A percentile compares a stretch with the other conserved stretches of the same genome.
Conservation (phyloP, 2,329 filamentous ascomycete genomes). For the Byssochlamys sp. region DNA sequence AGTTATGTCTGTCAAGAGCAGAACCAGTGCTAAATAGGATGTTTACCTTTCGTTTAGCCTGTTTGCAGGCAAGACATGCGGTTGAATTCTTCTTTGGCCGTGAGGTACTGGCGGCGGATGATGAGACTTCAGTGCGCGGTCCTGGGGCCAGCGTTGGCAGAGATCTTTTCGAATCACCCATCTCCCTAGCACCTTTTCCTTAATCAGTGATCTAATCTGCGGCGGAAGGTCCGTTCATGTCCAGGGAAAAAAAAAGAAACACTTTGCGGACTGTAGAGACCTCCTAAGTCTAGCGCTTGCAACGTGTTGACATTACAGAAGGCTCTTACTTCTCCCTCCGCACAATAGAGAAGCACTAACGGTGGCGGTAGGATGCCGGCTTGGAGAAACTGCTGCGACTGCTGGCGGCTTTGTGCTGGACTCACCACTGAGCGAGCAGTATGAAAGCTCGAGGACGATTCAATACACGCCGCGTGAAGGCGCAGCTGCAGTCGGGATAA, state of each 20-base stretch:
- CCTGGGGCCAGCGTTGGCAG: constrained; percentile 21
- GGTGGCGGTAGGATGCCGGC: neutral
- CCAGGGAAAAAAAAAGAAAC: neutral
- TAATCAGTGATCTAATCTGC: neutral
- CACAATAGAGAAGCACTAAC: neutral
- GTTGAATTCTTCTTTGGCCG: constrained; percentile 28
- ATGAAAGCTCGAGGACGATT: neutral
- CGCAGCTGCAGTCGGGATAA: neutral
- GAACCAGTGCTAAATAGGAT: neutral
- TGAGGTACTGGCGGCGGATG: constrained; percentile 12
- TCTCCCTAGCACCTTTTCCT: neutral
- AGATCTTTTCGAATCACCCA: constrained; percentile 12
- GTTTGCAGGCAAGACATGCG: constrained; percentile 26
- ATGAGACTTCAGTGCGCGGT: constrained; percentile 11
- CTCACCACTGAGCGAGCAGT: neutral
- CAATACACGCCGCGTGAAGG: neutral
- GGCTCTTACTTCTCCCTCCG: neutral
- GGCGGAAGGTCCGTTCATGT: neutral
- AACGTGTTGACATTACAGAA: neutral
- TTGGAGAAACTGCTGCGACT: neutral
- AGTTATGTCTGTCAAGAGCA: neutral
- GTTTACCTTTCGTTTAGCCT: constrained; percentile 28
- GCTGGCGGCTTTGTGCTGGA: neutral
- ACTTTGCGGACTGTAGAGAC: neutral
- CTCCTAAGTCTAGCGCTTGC: neutral